These are phyloP conservation scores for Fusarium fujikuroi DNA, from an alignment of 2,329 filamentous ascomycete genomes.

Conservation along the genomic window DNA sequence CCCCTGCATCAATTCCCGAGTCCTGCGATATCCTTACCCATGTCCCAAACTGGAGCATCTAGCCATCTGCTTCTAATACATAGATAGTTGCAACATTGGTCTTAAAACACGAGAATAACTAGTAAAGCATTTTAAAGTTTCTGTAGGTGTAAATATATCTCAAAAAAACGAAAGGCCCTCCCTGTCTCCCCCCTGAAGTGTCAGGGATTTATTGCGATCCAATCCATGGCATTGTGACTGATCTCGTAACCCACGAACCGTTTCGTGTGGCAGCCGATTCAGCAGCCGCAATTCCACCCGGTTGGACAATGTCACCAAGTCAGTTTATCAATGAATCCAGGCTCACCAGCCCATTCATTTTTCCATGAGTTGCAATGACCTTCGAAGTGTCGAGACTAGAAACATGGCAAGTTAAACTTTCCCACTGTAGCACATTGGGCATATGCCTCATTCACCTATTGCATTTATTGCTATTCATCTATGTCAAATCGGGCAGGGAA, in stretches of 20 bases:
- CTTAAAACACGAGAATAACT: constrained; percentile 29
- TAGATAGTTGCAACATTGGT: constrained; percentile 34
- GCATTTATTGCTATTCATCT: background rate
- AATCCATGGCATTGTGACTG: constrained; percentile 28
- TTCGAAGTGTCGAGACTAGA: background rate
- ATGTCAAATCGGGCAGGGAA: constrained; percentile 1
- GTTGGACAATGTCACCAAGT: background rate
- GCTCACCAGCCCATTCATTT: background rate
- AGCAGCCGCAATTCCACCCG: constrained; percentile 37
- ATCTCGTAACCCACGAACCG: constrained; percentile 28
- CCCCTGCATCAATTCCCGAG: constrained; percentile 16
- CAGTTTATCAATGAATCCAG: constrained; percentile 15
- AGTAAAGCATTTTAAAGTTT: constrained; percentile 2
- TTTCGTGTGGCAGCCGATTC: constrained; percentile 38
- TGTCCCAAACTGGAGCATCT: constrained; percentile 1
- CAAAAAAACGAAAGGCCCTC: background rate
- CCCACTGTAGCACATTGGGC: background rate
- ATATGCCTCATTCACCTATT: constrained; percentile 9
- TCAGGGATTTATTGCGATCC: constrained; percentile 30
- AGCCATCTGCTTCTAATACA: constrained; percentile 19
- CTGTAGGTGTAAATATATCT: background rate
- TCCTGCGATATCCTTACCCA: constrained; percentile 8
- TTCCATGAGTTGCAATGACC: constrained; percentile 18
- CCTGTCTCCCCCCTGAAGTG: constrained; percentile 6
- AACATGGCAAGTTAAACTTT: background rate